Percentiles rank a stretch among this genome's conserved stretches.
These are phyloP conservation scores for Colletotrichum incanum DNA, from an alignment of 2,329 filamentous ascomycete genomes.

Conservation along the genomic window DNA sequence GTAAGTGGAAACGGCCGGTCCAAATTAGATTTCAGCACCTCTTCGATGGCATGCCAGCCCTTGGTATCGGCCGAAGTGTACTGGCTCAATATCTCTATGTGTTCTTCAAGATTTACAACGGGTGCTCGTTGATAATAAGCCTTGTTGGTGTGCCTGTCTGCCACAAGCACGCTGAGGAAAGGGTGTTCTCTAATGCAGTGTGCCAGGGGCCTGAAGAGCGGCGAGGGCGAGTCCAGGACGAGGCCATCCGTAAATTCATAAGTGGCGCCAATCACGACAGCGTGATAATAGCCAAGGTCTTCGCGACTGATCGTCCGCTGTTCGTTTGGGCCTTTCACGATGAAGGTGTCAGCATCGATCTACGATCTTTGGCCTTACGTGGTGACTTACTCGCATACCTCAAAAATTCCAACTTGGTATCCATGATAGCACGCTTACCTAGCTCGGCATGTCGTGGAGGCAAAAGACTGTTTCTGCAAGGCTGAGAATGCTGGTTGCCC, in stretches of 20 bases:
- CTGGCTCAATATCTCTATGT: conserved; percentile 48
- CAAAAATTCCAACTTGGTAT: no score
- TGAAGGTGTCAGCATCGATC: not conserved
- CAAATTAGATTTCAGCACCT: conserved; percentile 50
- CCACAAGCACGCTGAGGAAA: conserved; percentile 55
- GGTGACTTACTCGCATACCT: no score
- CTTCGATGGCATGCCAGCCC: conserved; percentile 44
- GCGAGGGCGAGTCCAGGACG: conserved; percentile 44
- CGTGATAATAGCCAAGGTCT: conserved; percentile 57
- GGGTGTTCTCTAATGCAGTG: conserved; percentile 57
- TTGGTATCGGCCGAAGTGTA: conserved; percentile 42
- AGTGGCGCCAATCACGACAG: conserved; percentile 54
- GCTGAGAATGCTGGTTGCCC: no score
- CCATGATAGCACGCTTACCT: no score
- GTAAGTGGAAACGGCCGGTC: conserved; percentile 51
- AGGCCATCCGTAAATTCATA: conserved; percentile 49
- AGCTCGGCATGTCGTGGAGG: no score
- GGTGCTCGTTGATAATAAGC: conserved; percentile 52
- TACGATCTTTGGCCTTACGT: no score
- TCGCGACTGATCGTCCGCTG: conserved; percentile 58
- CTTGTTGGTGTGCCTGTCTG: conserved; percentile 54
- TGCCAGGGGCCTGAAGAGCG: conserved; percentile 52
- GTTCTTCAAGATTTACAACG: conserved; percentile 55
- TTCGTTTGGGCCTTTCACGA: conserved; percentile 55
- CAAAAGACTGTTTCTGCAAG: no score